These are phyloP conservation scores for Blastocrithidia nonstop DNA, from an alignment of 208 protist species.

Conservation along the genomic window DNA sequence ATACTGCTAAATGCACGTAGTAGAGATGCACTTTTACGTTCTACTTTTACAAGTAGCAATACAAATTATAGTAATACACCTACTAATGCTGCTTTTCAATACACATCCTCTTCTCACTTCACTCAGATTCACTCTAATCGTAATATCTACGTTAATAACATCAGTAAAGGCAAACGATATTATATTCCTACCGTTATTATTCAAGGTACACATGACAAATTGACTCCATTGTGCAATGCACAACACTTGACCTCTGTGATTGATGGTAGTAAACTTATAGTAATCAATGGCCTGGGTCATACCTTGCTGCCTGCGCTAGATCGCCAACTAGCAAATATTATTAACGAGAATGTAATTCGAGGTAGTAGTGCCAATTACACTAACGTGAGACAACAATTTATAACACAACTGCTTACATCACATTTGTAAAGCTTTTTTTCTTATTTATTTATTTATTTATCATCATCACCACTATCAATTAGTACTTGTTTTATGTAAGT, in stretches of 20 bases:
- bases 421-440: conserved; percentile 1
- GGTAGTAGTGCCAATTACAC: background rate
- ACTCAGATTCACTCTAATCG: no score
- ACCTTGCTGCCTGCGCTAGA: conserved; percentile 18
- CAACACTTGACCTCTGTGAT: conserved; percentile 20
- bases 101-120: no score
- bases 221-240: conserved; percentile 35
- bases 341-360: conserved; percentile 9
- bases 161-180: conserved; percentile 7
- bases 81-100: no score
- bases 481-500: no score
- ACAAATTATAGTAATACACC: no score
- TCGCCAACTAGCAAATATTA: conserved; percentile 7
- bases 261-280: conserved; percentile 14
- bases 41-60: no score
- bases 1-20: no score
- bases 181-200: conserved; percentile 57
- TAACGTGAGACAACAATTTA: background rate
- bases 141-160: conserved; percentile 12
- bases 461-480: no score
- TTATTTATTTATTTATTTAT: background rate
- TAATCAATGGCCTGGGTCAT: conserved; percentile 49
- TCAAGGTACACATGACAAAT: conserved; percentile 37
- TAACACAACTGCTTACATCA: no score
- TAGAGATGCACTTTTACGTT: no score